A percentile compares a stretch with the other conserved stretches of the same genome.
phyloP scores from a whole-genome alignment of 108 stramenopile genomes.

The Schizochytrium sp. region DNA sequence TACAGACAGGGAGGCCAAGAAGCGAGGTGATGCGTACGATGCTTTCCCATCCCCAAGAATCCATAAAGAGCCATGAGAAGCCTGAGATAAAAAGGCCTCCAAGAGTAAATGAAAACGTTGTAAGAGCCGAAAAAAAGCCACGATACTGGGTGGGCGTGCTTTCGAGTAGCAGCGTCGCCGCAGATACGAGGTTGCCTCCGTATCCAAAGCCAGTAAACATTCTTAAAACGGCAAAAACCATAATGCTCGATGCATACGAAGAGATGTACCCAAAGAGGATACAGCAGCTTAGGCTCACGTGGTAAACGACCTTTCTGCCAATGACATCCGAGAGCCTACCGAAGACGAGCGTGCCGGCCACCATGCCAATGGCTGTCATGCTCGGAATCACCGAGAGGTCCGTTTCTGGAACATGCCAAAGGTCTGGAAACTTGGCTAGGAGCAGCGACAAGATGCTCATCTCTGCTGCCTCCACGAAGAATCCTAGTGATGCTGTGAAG shows the following conservation, averaged over 20 bases:
- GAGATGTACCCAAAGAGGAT: slow-evolving; percentile 26
- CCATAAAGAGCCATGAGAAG: slow-evolving; percentile 35
- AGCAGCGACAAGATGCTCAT: slow-evolving; percentile 41
- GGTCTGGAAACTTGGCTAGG: background rate
- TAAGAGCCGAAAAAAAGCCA: slow-evolving; percentile 39
- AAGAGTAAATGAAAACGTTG: slow-evolving; percentile 55
- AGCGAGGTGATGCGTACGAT: slow-evolving; percentile 9
- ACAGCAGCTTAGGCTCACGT: slow-evolving; percentile 2
- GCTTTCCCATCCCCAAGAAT: slow-evolving; percentile 47
- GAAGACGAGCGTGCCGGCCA: background rate
- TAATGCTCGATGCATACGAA: background rate
- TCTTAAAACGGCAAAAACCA: background rate
- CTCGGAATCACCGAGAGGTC: slow-evolving; percentile 20
- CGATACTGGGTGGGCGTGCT: slow-evolving; percentile 30
- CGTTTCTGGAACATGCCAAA: background rate
- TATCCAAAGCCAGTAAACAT: slow-evolving; percentile 48
- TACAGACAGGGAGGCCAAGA: slow-evolving; percentile 19
- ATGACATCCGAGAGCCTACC: slow-evolving; percentile 52
- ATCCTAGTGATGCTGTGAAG: slow-evolving; percentile 48
- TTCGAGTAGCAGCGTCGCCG: slow-evolving; percentile 42
- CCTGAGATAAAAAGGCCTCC: background rate
- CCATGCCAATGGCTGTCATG: slow-evolving; percentile 53
- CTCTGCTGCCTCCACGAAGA: slow-evolving; percentile 47
- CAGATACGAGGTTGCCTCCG: slow-evolving; percentile 53
- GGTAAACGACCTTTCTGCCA: slow-evolving; percentile 26